Conservation (phyloP, 805 yeast species). For the Saccharomycopsis capsularis region DNA sequence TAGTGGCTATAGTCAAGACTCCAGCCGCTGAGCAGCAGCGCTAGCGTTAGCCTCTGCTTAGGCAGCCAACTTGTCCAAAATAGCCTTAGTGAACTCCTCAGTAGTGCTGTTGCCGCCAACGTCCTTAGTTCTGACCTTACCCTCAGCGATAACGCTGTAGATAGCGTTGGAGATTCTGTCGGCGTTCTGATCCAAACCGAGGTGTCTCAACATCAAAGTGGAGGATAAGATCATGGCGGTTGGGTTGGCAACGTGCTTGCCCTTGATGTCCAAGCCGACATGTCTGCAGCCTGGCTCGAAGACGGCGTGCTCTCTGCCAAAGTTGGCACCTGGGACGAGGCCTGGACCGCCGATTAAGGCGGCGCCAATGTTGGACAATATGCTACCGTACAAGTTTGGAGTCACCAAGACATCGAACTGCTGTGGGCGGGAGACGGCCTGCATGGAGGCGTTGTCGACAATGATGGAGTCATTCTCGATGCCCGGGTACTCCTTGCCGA, state of each 20-base stretch:
- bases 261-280: slow-evolving; percentile 95
- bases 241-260: slow-evolving; percentile 94
- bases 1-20: no score
- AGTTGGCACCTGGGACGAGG: slow-evolving; percentile 96
- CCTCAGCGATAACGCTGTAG: slow-evolving; percentile 83
- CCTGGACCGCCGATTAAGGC: slow-evolving; percentile 96
- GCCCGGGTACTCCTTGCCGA: slow-evolving; percentile 82
- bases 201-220: slow-evolving; percentile 87
- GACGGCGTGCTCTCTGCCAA: slow-evolving; percentile 95
- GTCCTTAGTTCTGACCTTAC: slow-evolving; percentile 78
- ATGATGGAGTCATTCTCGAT: slow-evolving; percentile 84
- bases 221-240: slow-evolving; percentile 94
- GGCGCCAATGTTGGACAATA: slow-evolving; percentile 96
- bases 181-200: slow-evolving; percentile 80
- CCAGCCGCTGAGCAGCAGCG: no score
- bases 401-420: slow-evolving; percentile 94
- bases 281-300: slow-evolving; percentile 99
- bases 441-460: slow-evolving; percentile 99
- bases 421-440: slow-evolving; percentile 96
- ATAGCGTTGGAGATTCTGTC: slow-evolving; percentile 85
- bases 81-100: slow-evolving; percentile 75
- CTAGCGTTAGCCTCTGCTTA: no score
- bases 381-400: slow-evolving; percentile 97
- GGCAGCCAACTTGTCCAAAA: slow-evolving; percentile 3
- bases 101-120: slow-evolving; percentile 88